A percentile compares a stretch with the other conserved stretches of the same genome.
Conservation (phyloP, 208 protist genomes). For the Wallacemonas sp. region DNA sequence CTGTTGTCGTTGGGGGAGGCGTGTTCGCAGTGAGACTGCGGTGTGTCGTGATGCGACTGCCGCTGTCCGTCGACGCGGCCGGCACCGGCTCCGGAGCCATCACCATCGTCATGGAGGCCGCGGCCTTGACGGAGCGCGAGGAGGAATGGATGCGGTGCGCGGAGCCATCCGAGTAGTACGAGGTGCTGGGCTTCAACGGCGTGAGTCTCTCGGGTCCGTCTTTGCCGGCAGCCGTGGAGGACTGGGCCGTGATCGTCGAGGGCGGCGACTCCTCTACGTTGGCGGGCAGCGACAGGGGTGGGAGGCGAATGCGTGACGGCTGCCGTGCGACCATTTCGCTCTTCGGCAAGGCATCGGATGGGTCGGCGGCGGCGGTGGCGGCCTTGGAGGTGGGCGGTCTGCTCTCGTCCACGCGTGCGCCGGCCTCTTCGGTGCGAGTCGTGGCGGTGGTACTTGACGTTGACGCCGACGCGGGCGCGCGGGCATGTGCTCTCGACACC, state of each 20-base stretch:
- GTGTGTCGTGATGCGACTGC: slow-evolving; percentile 4
- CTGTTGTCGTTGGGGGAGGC: not conserved
- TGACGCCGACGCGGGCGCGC: no score
- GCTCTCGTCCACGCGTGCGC: no score
- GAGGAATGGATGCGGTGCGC: not conserved
- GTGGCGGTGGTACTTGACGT: no score
- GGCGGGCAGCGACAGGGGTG: not conserved
- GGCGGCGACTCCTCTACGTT: not conserved
- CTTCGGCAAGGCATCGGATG: no score
- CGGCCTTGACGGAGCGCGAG: not conserved
- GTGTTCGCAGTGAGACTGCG: not conserved
- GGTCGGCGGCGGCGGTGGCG: no score
- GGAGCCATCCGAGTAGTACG: slow-evolving; percentile 8
- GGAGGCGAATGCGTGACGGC: not conserved
- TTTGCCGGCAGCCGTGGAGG: not conserved
- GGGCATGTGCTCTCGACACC: no score
- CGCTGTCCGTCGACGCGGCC: not conserved
- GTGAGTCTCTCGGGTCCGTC: not conserved
- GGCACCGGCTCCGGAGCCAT: slow-evolving; percentile 12
- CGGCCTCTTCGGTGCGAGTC: no score
- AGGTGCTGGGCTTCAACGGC: not conserved
- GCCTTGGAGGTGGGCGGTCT: no score
- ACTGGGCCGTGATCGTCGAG: not conserved
- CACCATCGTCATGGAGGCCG: slow-evolving; percentile 12
- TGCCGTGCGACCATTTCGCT: no score